Evolutionary conservation across 306 rosid species (phyloP).

Genomic region (Purshia tridentata): DNA sequence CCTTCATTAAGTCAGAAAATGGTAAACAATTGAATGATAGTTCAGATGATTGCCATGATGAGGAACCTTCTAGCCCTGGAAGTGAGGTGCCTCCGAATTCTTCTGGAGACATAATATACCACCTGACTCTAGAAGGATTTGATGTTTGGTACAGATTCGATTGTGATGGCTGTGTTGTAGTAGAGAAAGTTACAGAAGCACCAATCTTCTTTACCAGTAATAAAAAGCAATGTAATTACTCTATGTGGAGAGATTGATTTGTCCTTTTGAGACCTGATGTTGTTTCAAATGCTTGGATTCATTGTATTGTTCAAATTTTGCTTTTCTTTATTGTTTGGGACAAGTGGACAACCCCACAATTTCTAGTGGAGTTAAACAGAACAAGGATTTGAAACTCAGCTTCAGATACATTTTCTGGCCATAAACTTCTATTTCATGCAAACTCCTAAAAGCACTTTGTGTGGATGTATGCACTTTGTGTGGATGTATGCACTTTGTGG

Average conservation of each 20-base stretch:
- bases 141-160: constrained; percentile 70
- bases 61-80: constrained; percentile 29
- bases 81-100: constrained; percentile 27
- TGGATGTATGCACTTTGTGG: too few species aligned
- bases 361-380: neutral
- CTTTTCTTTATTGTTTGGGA: neutral
- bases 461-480: neutral
- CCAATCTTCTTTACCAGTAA: constrained; percentile 25
- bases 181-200: constrained; percentile 46
- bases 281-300: neutral
- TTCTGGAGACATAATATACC: constrained; percentile 50
- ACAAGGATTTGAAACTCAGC: neutral
- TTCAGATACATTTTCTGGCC: neutral
- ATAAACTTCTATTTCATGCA: neutral
- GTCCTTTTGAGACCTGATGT: neutral
- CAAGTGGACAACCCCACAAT: neutral
- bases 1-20: constrained; percentile 30
- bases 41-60: constrained; percentile 45
- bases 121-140: constrained; percentile 72
- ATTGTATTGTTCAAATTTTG: neutral
- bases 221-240: constrained; percentile 39
- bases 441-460: neutral
- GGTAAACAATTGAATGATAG: constrained; percentile 25
- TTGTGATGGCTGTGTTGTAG: constrained; percentile 51
- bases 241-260: constrained; percentile 42